phyloP scores from a whole-genome alignment of 2,329 filamentous ascomycete genomes.

The Fusarium pilosicola region DNA sequence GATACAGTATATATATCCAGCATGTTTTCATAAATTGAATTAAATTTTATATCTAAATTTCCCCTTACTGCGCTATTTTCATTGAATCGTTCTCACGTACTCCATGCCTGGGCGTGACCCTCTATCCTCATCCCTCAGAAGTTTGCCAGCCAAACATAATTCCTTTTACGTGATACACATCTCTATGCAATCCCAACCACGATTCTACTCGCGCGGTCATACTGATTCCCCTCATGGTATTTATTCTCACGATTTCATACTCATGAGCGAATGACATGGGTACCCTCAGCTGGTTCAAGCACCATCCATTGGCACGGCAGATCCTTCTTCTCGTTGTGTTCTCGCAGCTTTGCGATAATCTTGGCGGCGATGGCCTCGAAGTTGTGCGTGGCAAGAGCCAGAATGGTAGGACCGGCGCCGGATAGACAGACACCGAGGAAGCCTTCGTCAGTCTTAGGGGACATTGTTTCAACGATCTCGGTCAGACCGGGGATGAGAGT shows the following conservation, averaged over 20 bases:
- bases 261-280: constrained; percentile 54
- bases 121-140: neutral
- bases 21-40: neutral
- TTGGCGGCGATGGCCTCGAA: constrained; percentile 86
- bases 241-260: neutral
- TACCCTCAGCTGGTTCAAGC: constrained; percentile 85
- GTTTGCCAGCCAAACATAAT: neutral
- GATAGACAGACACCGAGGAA: constrained; percentile 94
- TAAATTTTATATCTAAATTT: neutral
- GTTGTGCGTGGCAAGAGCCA: constrained; percentile 89
- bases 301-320: constrained; percentile 89
- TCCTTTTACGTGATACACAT: neutral
- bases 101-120: neutral
- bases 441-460: constrained; percentile 84
- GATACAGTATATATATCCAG: neutral
- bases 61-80: constrained; percentile 1
- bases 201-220: neutral
- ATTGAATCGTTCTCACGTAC: constrained; percentile 4
- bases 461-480: constrained; percentile 91
- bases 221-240: neutral
- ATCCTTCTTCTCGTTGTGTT: constrained; percentile 64
- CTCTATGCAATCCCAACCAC: neutral
- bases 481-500: constrained; percentile 90
- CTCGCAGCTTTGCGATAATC: constrained; percentile 79
- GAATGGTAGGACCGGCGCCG: constrained; percentile 92